Evolutionary conservation across 306 rosid genomes (phyloP).

Genomic region (Trifolium pratense): DNA sequence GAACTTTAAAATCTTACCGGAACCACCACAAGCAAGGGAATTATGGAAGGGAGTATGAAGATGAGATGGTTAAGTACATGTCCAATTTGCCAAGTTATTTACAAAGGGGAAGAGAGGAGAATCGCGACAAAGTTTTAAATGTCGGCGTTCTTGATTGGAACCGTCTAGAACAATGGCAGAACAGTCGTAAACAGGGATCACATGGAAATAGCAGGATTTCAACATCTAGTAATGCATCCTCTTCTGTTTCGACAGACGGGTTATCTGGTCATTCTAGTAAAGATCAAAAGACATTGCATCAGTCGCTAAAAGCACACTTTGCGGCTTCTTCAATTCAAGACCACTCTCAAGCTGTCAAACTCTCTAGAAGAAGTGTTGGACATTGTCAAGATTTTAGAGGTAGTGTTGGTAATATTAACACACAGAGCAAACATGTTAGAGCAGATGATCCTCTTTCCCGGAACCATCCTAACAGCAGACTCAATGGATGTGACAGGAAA

Average conservation of each 20-base stretch:
- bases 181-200: conserved; percentile 52
- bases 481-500: conserved; percentile 47
- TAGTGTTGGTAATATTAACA: conserved; percentile 38
- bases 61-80: conserved; percentile 90
- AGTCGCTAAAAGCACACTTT: conserved; percentile 63
- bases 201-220: conserved; percentile 52
- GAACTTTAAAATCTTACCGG: conserved; percentile 43
- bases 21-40: conserved; percentile 50
- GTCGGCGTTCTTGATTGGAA: conserved; percentile 98
- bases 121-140: conserved; percentile 71
- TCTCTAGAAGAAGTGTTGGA: conserved; percentile 44
- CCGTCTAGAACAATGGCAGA: conserved; percentile 79
- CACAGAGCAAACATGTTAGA: conserved; percentile 45
- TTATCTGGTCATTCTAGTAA: conserved; percentile 60
- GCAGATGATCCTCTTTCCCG: conserved; percentile 46
- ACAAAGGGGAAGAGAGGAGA: conserved; percentile 64
- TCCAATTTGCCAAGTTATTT: conserved; percentile 87
- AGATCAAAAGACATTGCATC: conserved; percentile 51
- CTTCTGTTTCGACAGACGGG: conserved; percentile 60
- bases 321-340: conserved; percentile 49
- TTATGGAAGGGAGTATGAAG: conserved; percentile 54
- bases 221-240: conserved; percentile 52
- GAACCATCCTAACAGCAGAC: conserved; percentile 41
- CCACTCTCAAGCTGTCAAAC: conserved; percentile 47
- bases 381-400: conserved; percentile 50